Base-by-base conservation (phyloP, 257 asterid species). In the Sherardia arvensis region DNA sequence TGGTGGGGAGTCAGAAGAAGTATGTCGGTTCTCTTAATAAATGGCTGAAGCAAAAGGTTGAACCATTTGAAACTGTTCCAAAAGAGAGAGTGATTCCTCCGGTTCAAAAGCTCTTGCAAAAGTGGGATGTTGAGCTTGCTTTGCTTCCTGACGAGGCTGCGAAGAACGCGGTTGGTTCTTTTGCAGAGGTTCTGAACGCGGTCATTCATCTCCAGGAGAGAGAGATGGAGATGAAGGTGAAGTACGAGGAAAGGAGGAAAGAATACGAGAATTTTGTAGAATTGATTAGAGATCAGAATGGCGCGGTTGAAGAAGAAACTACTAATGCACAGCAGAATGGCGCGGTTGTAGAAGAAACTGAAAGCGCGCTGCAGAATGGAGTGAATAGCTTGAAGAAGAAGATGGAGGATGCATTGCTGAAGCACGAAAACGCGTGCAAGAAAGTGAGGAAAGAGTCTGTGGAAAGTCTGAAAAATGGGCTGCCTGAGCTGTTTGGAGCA, bases 401-500 rank as follows among this genome's bases (percentile, higher is more conserved):
- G 80, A n/a, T 85, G 85, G 96, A 82, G 4, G 97, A 89, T 28
- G 96, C 87, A 76, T 76, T 75, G 66, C 95, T 87, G 59, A 87
- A 76, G 45, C 88, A 92, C 70, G 81, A 77, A 66, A 92, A 81
- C 77, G 84, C 71, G 18, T 89, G 97, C 43, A 25, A 85, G 53
- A 95, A 92, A 49, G 97, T 92, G 43, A 79, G 99, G 80, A 97
- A 85, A 69, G 90, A 89, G 70, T 85, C 95, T 11, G 66, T 90
- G 38, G 88, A 92, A 49, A 89, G 72, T 66, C 76, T 92, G 48
- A 89, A 84, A 61, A 80, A 81, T 32, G 77, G 92, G 51, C 49
- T 92, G 84, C 99, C 96, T 0, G 97, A 92, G 76, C 87, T 92
- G 17, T 92, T 87, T 66, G 79, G 97, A 8, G 97, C 95, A 5